These are phyloP conservation scores for Cladobotryum protrusum DNA, from an alignment of 2,329 filamentous ascomycete species.

Conservation along the genomic window DNA sequence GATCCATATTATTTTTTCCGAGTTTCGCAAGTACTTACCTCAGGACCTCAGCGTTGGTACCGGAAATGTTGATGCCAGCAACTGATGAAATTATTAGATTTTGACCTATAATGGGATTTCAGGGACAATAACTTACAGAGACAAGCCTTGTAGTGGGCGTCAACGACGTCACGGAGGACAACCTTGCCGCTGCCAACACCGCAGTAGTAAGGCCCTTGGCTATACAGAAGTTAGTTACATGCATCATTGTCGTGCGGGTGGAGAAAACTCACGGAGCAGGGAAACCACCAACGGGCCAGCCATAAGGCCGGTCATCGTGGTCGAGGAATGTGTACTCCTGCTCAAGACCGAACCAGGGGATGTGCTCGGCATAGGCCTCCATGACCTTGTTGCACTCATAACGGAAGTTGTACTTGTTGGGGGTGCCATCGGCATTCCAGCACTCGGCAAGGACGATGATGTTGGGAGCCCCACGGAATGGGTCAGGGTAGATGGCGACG, in stretches of 20 bases:
- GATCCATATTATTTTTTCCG: too few relatives aligned
- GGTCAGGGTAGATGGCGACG: constrained; percentile 81
- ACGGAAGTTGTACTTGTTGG: constrained; percentile 98
- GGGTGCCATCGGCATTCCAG: constrained; percentile 87
- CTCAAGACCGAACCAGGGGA: constrained; percentile 97
- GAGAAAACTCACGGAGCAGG: constrained; percentile 56
- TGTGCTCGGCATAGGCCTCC: constrained; percentile 73
- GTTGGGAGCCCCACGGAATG: constrained; percentile 85
- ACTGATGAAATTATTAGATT: constrained; percentile 29
- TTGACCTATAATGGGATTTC: not conserved
- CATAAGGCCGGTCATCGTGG: constrained; percentile 78
- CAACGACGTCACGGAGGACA: constrained; percentile 95
- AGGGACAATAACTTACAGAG: constrained; percentile 53
- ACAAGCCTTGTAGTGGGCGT: constrained; percentile 58
- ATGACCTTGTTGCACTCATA: constrained; percentile 87
- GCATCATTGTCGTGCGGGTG: not conserved
- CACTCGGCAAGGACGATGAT: constrained; percentile 92
- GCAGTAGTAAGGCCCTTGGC: constrained; percentile 52
- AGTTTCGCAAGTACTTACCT: constrained; percentile 32
- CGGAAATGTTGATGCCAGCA: constrained; percentile 86
- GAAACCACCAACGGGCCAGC: constrained; percentile 65
- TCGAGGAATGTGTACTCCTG: constrained; percentile 87
- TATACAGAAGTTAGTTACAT: constrained; percentile 15
- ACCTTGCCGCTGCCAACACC: constrained; percentile 97
- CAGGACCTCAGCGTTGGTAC: constrained; percentile 99